Evolutionary conservation across 257 asterid species (phyloP), one percentile per base, ranked within the genome.

Genomic region (Fraxinus quadrangulata): DNA sequence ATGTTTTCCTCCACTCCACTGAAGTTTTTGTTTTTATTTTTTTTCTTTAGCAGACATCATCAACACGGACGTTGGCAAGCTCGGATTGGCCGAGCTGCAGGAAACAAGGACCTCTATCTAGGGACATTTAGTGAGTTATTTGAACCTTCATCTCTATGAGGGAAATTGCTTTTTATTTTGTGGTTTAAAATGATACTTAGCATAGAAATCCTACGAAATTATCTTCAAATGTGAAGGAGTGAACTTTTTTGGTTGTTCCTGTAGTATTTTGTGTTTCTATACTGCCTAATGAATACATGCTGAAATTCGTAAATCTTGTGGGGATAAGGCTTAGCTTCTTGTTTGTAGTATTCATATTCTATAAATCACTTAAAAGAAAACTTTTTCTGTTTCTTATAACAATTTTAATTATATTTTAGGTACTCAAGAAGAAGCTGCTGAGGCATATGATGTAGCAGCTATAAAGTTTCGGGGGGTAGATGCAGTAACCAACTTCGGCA

Each of bases 11-110:
- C 47, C 70, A 34, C 17, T 42, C 14, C 7, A 31, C 78, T 82
- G 72, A 83, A 81, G 42, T 72, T 56, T 84, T 66, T 51, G 36
- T 78, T 82, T 74, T 16, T 76, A 31, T 69, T 45, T 80, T 37
- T 37, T 73, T 75, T 79, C 80, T 84, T 80, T 93, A 91, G 98
- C 97, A 96, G 99, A 89, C 98, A 96, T 86, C 99, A 96, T 84
- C 99, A 96, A 79, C 99, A 96, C 51, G 99, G 99, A 16, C 87
- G 99, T 31, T 96, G 99, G 99, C 99, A 96, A 85, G 98, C 99
- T 71, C 90, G 99, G 42, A 96, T 96, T 0, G 99, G 99, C 86
- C 91, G 99, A 3, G 98, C 94, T 17, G 99, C 99, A 0, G 99
- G 99, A 34, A 96, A 96, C 87, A 96, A 96, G 78, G 99, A 96